Conservation (phyloP, 805 yeast genomes). For the Candida broadrunensis region DNA sequence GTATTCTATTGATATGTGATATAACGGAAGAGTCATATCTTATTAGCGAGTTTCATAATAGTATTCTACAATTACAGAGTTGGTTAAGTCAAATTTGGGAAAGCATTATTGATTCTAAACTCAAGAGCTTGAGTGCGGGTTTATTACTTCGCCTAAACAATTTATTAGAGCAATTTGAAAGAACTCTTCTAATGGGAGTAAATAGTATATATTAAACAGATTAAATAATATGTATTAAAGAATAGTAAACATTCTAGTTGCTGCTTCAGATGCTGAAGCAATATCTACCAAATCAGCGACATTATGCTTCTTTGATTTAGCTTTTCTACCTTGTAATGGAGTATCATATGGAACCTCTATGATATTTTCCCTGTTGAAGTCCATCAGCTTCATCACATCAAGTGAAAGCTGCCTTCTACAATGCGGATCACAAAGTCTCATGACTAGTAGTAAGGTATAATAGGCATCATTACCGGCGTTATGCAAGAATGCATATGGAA, state of each 20-base stretch:
- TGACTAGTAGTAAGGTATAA: constrained; percentile 50
- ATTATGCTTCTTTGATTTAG: not conserved
- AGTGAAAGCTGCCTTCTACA: constrained; percentile 15
- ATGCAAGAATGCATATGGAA: constrained; percentile 60
- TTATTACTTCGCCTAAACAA: constrained; percentile 27
- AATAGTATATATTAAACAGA: constrained; percentile 23
- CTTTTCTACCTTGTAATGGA: not conserved
- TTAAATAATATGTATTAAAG: too few relatives aligned
- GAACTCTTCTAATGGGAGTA: constrained; percentile 27
- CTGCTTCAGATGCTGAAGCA: not conserved
- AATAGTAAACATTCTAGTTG: not conserved
- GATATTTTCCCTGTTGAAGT: not conserved
- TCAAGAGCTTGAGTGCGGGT: constrained; percentile 40
- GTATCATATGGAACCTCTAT: not conserved
- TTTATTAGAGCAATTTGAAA: constrained; percentile 22
- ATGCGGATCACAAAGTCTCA: constrained; percentile 48
- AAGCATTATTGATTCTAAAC: constrained; percentile 29
- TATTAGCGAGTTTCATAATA: constrained; percentile 17
- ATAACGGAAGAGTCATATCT: constrained; percentile 26
- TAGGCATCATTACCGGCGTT: constrained; percentile 74
- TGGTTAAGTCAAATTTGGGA: constrained; percentile 34
- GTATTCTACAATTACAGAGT: constrained; percentile 17
- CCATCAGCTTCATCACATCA: not conserved
- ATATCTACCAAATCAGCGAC: not conserved
- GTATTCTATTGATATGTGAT: constrained; percentile 32